These are phyloP conservation scores for Leccinum huronense DNA, from an alignment of 1,284 basidiomycete species.

Conservation along the genomic window DNA sequence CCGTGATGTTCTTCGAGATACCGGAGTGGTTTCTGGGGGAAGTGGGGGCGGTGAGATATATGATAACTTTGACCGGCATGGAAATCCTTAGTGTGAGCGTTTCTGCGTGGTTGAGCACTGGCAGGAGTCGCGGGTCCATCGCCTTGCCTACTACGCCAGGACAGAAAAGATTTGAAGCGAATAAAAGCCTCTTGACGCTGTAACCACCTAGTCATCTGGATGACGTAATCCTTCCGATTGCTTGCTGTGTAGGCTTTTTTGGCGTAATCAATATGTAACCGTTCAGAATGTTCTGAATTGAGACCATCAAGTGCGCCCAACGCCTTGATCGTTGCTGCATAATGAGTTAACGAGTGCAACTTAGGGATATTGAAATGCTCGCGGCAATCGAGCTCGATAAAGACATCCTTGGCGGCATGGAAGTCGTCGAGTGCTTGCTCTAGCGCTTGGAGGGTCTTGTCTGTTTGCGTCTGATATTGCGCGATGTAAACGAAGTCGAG, in stretches of 20 bases:
- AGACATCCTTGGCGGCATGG: background rate
- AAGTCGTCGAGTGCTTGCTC: background rate
- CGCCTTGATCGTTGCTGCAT: slow-evolving; percentile 11
- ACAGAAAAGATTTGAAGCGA: slow-evolving; percentile 3
- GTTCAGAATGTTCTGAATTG: slow-evolving; percentile 19
- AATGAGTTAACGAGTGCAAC: slow-evolving; percentile 11
- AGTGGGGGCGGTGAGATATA: background rate
- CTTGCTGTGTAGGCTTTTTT: slow-evolving; percentile 18
- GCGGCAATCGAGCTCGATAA: background rate
- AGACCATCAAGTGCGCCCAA: slow-evolving; percentile 12
- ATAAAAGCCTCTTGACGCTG: slow-evolving; percentile 12
- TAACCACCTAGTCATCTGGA: slow-evolving; percentile 12
- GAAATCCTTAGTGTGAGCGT: background rate
- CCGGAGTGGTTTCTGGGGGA: background rate
- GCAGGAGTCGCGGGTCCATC: background rate
- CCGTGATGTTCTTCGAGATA: slow-evolving; percentile 3
- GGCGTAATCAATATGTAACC: slow-evolving; percentile 21
- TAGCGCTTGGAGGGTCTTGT: background rate
- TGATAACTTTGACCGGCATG: background rate
- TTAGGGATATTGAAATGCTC: slow-evolving; percentile 16
- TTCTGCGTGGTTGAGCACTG: background rate
- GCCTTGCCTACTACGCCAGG: background rate
- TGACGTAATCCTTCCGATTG: slow-evolving; percentile 13
- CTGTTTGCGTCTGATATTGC: background rate
- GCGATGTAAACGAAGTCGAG: slow-evolving; percentile 4